Evolutionary conservation across 2,329 filamentous ascomycete genomes (phyloP), one percentile per base, ranked within the genome.

Genomic region (Metarhizium rileyi): DNA sequence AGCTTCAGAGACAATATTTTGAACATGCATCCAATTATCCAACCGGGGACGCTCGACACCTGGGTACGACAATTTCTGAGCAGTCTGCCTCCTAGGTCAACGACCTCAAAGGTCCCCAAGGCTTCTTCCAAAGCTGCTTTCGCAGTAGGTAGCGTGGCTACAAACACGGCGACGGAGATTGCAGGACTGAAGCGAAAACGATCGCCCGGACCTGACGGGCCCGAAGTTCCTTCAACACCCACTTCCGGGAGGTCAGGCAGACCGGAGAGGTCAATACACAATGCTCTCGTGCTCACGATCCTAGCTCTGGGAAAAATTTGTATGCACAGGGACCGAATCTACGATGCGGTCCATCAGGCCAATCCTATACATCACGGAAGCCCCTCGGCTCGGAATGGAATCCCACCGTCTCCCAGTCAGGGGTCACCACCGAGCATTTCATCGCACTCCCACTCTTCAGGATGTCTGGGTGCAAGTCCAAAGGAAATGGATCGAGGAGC

Each of bases 221-320:
- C 59, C 5, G 63, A 67, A 20, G 51, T 50, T 30, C 57, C 62
- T 30, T 53, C 59, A 56, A 67, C 60, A 45, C 53, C 67, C 52
- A 53, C 54, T 18, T 53, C 52, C 28, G 53, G 53, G 30, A 76
- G 74, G 56, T 66, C 70, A 6, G 71, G 73, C 3, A 71, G 71
- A 50, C 80, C 80, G 3, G 77, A 76, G 56, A 74, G 84, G 47
- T 88, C 85, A 7, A 81, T 93, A 16, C 78, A 83, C 48, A 95
- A 87, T 56, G 90, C 90, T 0, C 75, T 97, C 36, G 80, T 96
- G 1, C 75, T 96, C 2, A 74, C 91, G 4, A 81, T 95, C 1
- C 74, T 97, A 48, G 91, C 91, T 0, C 70, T 98, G 5, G 93
- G 93, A 18, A 90, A 89, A 60, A 86, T 97, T 12, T 91, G 87